phyloP scores from a whole-genome alignment of 2,329 filamentous ascomycete genomes.

The Paecilomyces sp. region DNA sequence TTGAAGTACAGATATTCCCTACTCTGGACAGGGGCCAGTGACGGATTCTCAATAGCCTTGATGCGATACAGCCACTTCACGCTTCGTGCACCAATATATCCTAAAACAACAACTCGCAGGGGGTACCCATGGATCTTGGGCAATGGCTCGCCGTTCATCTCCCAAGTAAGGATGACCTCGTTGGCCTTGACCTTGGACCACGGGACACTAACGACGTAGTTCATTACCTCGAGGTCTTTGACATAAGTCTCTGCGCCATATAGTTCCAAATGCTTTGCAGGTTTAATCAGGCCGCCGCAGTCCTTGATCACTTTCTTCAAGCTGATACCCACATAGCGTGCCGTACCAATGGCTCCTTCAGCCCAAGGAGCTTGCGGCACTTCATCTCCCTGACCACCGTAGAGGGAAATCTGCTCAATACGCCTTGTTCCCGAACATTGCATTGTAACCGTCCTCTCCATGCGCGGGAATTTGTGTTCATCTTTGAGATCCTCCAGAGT shows the following conservation, averaged over 20 bases:
- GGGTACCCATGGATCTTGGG: slow-evolving; percentile 62
- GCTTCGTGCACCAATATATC: slow-evolving; percentile 60
- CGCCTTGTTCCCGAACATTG: slow-evolving; percentile 64
- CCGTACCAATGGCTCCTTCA: slow-evolving; percentile 62
- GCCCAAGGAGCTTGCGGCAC: slow-evolving; percentile 47
- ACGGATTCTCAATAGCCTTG: slow-evolving; percentile 52
- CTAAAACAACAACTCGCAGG: slow-evolving; percentile 55
- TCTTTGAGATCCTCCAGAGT: slow-evolving; percentile 55
- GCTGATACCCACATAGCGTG: slow-evolving; percentile 55
- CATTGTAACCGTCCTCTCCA: slow-evolving; percentile 53
- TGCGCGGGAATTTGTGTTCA: slow-evolving; percentile 53
- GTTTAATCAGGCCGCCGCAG: slow-evolving; percentile 54
- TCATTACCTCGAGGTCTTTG: slow-evolving; percentile 58
- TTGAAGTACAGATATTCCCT: slow-evolving; percentile 64
- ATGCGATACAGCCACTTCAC: slow-evolving; percentile 59
- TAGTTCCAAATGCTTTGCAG: slow-evolving; percentile 58
- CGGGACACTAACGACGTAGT: slow-evolving; percentile 62
- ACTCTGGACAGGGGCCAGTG: slow-evolving; percentile 54
- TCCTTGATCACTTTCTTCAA: slow-evolving; percentile 64
- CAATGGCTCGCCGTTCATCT: slow-evolving; percentile 62
- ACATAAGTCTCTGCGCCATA: slow-evolving; percentile 68
- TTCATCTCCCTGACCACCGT: slow-evolving; percentile 62
- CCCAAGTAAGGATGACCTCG: slow-evolving; percentile 62
- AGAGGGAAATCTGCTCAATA: slow-evolving; percentile 60
- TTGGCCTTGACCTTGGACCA: slow-evolving; percentile 60